These are phyloP conservation scores for Meyerozyma smithsonii DNA, from an alignment of 1,139 yeast genomes.

Conservation along the genomic window DNA sequence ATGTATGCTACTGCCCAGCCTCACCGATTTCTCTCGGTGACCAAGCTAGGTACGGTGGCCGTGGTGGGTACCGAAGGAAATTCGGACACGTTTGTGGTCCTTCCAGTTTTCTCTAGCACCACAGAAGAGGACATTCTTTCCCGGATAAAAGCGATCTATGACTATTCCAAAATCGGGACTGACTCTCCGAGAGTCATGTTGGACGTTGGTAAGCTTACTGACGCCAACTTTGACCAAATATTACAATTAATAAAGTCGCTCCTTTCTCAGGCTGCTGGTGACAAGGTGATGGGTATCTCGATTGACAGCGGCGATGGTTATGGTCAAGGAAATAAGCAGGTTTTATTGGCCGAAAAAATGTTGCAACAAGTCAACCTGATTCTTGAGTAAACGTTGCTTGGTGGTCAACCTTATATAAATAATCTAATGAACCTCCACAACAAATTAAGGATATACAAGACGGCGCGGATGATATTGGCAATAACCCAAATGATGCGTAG, in stretches of 20 bases:
- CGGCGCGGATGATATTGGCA: conserved; percentile 37
- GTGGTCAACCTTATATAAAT: neutral
- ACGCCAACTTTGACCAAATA: conserved; percentile 12
- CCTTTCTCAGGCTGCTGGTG: conserved; percentile 8
- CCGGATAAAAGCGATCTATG: conserved; percentile 17
- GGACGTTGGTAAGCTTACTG: conserved; percentile 25
- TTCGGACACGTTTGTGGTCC: conserved; percentile 37
- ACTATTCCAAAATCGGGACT: conserved; percentile 14
- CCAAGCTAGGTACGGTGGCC: conserved; percentile 41
- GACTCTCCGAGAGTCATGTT: conserved; percentile 22
- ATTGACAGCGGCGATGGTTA: neutral
- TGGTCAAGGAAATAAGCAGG: conserved; percentile 1
- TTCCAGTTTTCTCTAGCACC: conserved; percentile 10
- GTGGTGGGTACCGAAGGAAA: conserved; percentile 45
- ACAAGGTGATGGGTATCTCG: neutral
- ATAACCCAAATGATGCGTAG: conserved; percentile 70
- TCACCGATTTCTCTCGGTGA: conserved; percentile 41
- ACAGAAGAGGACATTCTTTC: neutral
- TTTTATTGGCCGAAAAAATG: neutral
- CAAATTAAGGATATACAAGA: neutral
- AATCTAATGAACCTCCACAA: conserved; percentile 3
- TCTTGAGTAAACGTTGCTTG: neutral
- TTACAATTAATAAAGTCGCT: neutral
- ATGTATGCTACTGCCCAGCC: conserved; percentile 34
- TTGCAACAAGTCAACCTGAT: neutral